A percentile compares a stretch with the other conserved stretches of the same genome.
Conservation (phyloP, 1,284 basidiomycete species). For the Boletus holoroseus region DNA sequence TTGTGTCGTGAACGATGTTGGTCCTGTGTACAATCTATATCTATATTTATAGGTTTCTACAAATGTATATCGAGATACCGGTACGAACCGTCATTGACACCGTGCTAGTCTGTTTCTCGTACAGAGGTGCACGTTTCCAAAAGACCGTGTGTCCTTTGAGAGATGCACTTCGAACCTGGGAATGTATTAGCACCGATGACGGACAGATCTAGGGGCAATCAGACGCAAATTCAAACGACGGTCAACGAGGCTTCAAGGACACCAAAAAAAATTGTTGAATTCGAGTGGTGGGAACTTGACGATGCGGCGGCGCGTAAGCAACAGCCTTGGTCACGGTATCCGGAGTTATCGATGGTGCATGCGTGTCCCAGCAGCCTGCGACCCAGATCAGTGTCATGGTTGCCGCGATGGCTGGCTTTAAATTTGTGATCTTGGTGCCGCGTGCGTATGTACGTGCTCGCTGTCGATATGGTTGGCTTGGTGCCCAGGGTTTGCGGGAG, state of each 20-base stretch:
- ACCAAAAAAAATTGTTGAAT: constrained; percentile 1
- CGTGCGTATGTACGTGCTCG: neutral
- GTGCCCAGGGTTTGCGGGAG: neutral
- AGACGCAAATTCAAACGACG: neutral
- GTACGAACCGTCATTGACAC: neutral
- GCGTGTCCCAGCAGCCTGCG: neutral
- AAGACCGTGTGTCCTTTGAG: constrained; percentile 1
- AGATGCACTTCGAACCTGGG: too few relatives aligned
- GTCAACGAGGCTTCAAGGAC: constrained; percentile 17
- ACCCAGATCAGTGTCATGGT: neutral
- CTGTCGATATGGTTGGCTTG: neutral
- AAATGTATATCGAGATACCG: neutral
- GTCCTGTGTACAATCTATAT: neutral
- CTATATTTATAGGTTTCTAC: neutral
- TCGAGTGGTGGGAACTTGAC: neutral
- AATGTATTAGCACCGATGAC: neutral
- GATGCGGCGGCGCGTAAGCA: neutral
- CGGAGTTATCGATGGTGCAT: neutral
- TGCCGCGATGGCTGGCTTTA: too few relatives aligned
- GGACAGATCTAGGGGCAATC: neutral
- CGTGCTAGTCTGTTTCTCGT: neutral
- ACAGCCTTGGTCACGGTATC: neutral
- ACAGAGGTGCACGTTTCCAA: neutral
- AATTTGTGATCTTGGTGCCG: neutral
- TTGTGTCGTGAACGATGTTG: neutral